Percentiles rank a stretch among this genome's conserved stretches.
Evolutionary conservation across 257 asterid species (phyloP).

Genomic region (Gentiana macrophylla): DNA sequence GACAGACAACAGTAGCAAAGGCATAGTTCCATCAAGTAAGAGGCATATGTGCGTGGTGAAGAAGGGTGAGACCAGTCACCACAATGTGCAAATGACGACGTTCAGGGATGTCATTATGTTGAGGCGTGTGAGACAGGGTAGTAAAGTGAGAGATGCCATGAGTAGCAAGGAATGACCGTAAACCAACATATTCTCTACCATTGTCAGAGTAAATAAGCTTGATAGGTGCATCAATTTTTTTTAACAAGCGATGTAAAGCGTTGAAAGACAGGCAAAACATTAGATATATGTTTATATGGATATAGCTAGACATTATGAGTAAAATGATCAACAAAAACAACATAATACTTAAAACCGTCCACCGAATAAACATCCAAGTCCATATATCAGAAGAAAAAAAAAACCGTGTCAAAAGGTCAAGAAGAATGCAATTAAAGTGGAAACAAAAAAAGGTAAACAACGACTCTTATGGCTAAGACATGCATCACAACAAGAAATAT

Average conservation of each 20-base stretch:
- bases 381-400: not conserved
- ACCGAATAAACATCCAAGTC: not conserved
- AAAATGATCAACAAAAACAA: conserved; percentile 6
- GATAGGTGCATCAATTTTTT: not conserved
- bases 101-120: not conserved
- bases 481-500: not conserved
- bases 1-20: not conserved
- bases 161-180: not conserved
- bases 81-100: not conserved
- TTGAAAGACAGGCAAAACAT: not conserved
- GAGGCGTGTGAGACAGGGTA: not conserved
- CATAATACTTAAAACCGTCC: conserved; percentile 8
- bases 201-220: not conserved
- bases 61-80: not conserved
- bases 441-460: not conserved
- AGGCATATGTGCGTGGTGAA: too few relatives aligned
- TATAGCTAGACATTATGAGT: not conserved
- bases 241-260: conserved; percentile 6
- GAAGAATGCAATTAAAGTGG: not conserved
- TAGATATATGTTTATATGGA: not conserved
- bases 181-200: conserved; percentile 2
- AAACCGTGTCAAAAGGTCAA: not conserved
- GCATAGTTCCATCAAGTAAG: too few relatives aligned
- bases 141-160: not conserved
- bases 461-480: conserved; percentile 1